Base-by-base conservation (phyloP, 352 stramenopile species). In the Globisporangium parvum region DNA sequence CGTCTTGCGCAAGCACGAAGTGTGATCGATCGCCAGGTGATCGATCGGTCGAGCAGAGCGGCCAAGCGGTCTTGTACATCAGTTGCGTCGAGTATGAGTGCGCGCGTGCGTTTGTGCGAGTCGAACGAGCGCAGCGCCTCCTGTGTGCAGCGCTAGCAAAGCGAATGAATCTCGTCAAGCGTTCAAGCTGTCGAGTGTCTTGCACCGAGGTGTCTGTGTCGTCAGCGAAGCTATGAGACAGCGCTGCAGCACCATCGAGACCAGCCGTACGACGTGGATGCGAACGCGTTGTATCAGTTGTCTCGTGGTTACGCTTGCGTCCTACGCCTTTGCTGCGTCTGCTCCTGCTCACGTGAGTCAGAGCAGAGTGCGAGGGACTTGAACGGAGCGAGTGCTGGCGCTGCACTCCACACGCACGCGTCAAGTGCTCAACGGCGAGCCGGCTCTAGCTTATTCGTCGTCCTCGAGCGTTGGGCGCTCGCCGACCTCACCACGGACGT, bases 401-500 rank as follows among this genome's bases (percentile, higher is more conserved):
- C 41, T 47, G 20, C 41, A 18, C 41, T 14, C n/a, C 9, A 4
- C 6, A 5, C 20, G 18, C n/a, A n/a, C n/a, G n/a, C n/a, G n/a
- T n/a, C n/a, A n/a, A n/a, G n/a, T n/a, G n/a, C n/a, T 47, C 41
- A 26, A 37, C 31, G 6, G 31, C 31, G 10, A 2, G 6, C 26
- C 41, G 17, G 31, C 20, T 47, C 41, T 47, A 23, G 35, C 55
- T 51, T 74, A 71, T 50, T 89, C 80, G 44, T 90, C 82, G 41
- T 90, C 82, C 28, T 88, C 82, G 20, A 89, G 67, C 59, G 74
- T 82, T 21, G 82, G 82, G 56, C 73, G 65, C 66, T 90, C 82
- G 35, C 82, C 82, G 51, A 93, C 77, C 72, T 93, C 82, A 40
- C 45, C 67, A 56, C 75, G 74, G 51, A 82, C 66, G 62, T 77